Base-by-base conservation (phyloP, 768 basidiomycete species). In the Hypholoma fasciculare region DNA sequence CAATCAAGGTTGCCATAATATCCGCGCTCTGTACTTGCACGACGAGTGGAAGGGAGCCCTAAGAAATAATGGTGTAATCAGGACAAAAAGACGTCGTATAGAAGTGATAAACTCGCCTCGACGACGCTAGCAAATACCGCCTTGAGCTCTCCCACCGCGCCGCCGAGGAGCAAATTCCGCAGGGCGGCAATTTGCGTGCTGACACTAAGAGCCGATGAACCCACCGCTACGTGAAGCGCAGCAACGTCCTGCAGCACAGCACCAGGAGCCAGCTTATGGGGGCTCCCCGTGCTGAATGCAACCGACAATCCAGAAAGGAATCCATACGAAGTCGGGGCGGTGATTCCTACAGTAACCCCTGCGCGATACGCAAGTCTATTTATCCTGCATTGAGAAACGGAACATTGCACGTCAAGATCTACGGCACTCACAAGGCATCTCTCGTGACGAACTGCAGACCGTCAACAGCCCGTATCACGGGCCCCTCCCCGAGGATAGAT, bases 401-500 rank as follows among this genome's bases (percentile, higher is more conserved):
- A n/a, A 36, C 16, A 20, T 17, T 12, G 9, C 48, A 38, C 9
- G n/a, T 52, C 38, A 1, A 20, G 26, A 1, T 3, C 19, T 9
- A 8, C 12, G 4, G 8, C 9, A 63, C 75, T 63, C 60, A 78
- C 72, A 74, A 63, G 26, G 68, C 82, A 68, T 89, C 82, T 56
- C 87, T 82, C n/a, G 86, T 82, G 2, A 77, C 78, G 64, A 89
- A 92, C 58, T 82, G 80, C 30, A 91, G 76, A 0, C 93, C 92
- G 67, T 95, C 92, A 3, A 81, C 81, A 9, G 89, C 93, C 36
- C 78, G 78, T 20, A 78, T 75, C 49, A 77, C 56, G 17, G 73
- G 70, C 4, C 76, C 74, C 23, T 75, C 68, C 11, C 79, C 79
- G 12, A 85, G 63, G 51, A 84, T 69, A 7, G 63, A 63, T 3